Evolutionary conservation across 768 basidiomycete genomes (phyloP).

Genomic region (Lactifluus pinguis): DNA sequence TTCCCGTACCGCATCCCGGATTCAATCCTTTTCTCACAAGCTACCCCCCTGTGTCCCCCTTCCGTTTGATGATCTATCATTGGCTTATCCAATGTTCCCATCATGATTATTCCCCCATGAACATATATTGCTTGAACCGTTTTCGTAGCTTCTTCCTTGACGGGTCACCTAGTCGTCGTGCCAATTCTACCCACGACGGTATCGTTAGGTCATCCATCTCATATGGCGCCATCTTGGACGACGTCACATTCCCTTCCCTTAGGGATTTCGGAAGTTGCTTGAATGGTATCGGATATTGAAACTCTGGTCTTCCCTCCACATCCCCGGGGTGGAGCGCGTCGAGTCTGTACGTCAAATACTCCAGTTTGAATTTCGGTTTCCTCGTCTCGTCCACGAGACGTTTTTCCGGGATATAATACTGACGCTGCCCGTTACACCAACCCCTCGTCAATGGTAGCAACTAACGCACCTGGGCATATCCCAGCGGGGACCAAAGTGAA

Average conservation of each 20-base stretch:
- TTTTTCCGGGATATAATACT: conserved; percentile 58
- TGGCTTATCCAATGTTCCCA: neutral
- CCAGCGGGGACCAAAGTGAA: conserved; percentile 60
- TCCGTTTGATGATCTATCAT: conserved; percentile 9
- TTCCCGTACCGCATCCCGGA: conserved; percentile 15
- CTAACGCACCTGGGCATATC: conserved; percentile 73
- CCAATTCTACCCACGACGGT: conserved; percentile 60
- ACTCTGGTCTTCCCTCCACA: conserved; percentile 20
- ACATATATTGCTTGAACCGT: conserved; percentile 70
- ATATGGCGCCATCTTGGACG: conserved; percentile 59
- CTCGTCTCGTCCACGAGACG: conserved; percentile 38
- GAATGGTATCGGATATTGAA: conserved; percentile 47
- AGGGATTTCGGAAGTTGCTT: conserved; percentile 45
- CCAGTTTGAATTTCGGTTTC: conserved; percentile 59
- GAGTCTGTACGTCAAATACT: conserved; percentile 62
- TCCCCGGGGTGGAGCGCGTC: conserved; percentile 33
- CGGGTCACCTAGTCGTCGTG: conserved; percentile 46
- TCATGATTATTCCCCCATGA: conserved; percentile 32
- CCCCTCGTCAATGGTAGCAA: neutral
- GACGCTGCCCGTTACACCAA: neutral
- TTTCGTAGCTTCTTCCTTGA: conserved; percentile 47
- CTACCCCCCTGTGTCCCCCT: neutral
- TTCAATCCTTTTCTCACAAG: conserved; percentile 11
- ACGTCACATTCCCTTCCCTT: conserved; percentile 32
- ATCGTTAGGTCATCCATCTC: conserved; percentile 71